A percentile compares a stretch with the other conserved stretches of the same genome.
Evolutionary conservation across 345 rosid species (phyloP).

Genomic region (Melaleuca alternifolia): DNA sequence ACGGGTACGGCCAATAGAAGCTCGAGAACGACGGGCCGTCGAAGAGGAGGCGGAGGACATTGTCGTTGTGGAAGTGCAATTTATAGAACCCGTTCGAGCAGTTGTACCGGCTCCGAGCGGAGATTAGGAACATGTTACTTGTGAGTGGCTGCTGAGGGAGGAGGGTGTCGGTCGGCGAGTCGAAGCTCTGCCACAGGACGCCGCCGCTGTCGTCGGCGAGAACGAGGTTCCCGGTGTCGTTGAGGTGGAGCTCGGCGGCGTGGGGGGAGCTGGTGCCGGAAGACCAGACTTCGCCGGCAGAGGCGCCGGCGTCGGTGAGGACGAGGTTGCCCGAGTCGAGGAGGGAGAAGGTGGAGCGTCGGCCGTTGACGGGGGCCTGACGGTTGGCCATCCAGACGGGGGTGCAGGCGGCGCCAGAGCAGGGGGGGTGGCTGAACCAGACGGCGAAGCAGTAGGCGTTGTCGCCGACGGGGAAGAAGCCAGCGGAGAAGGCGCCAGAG

Average conservation of each 20-base stretch:
- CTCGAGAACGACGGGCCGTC: conserved; percentile 11
- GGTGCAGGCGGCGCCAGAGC: background rate
- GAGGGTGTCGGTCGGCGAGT: too few relatives aligned
- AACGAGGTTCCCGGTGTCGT: too few relatives aligned
- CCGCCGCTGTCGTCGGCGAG: too few relatives aligned
- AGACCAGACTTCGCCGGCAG: conserved; percentile 3
- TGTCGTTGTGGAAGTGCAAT: conserved; percentile 9
- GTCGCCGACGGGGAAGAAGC: conserved; percentile 17
- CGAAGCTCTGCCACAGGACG: too few relatives aligned
- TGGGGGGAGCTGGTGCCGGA: too few relatives aligned
- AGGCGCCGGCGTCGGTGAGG: conserved; percentile 10
- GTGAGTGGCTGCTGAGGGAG: too few relatives aligned
- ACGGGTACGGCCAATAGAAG: conserved; percentile 12
- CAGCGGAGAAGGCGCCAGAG: conserved; percentile 12
- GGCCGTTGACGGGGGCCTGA: conserved; percentile 25
- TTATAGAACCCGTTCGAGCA: conserved; percentile 12
- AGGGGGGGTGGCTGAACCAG: conserved; percentile 12
- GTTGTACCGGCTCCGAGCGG: too few relatives aligned
- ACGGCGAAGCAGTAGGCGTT: conserved; percentile 20
- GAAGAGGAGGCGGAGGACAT: conserved; percentile 13
- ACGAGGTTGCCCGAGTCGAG: conserved; percentile 1
- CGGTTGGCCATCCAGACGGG: conserved; percentile 42
- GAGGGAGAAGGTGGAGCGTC: conserved; percentile 16
- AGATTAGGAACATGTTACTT: too few relatives aligned
- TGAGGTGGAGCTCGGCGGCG: too few relatives aligned